Evolutionary conservation across 225 moss, liverwort and hornwort genomes (phyloP), one percentile per base, ranked within the genome.

Genomic region (Bryoerythrophyllum caledonicum): DNA sequence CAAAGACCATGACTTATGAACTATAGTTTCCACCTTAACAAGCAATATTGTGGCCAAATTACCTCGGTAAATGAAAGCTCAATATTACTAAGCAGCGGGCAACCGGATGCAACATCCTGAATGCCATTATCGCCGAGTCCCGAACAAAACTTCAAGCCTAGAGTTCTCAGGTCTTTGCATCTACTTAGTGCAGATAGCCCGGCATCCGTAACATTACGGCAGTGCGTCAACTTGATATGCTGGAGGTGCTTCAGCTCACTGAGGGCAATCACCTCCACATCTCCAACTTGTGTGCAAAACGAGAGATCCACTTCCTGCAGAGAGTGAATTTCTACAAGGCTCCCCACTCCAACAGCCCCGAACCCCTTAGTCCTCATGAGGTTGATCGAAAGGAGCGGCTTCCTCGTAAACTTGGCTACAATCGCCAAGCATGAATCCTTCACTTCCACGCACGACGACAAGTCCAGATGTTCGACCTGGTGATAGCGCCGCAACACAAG

Each of bases 31-130:
- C 49, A 76, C 21, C 23, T 19, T 61, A 24, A 56, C 10, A 6
- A 78, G 30, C 40, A 74, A 78, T 46, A 46, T 20, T 64, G 44
- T 65, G 28, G 34, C 32, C 48, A 61, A 40, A 65, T 13, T 82
- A 96, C 93, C 82, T 96, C 89, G 20, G 96, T 96, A 79, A 82
- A 87, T 6, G 92, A 96, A 49, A 94, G 84, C 51, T 93, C 92
- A 23, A 93, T 64, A 62, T 78, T 84, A 63, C 88, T 89, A 68
- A 94, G 79, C 69, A 77, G 78, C 69, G 67, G 76, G 86, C 94
- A 96, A 71, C 84, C 88, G 15, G 63, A 51, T 13, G 90, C 84
- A 71, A 96, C 76, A 23, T 78, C 68, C 60, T 79, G 80, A 75
- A 93, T 87, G 82, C 94, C 91, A 16, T 67, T 63, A 71, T 96